Percentiles rank a stretch among this genome's conserved stretches.
These are phyloP conservation scores for Linum usitatissimum DNA, from an alignment of 345 rosid genomes.

Conservation along the genomic window DNA sequence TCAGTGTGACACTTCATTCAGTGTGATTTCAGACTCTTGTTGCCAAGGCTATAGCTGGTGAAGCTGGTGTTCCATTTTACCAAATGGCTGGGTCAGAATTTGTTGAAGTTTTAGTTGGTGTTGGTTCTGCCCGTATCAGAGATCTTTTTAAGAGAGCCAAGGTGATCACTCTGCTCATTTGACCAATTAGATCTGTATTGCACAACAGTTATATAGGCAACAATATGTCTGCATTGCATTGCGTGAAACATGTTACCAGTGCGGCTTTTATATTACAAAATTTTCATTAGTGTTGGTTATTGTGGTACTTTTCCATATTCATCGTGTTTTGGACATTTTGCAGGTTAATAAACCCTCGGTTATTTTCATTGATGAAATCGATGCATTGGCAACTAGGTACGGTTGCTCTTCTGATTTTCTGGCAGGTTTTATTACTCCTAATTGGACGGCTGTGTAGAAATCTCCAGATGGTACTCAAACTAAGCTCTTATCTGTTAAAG, in stretches of 20 bases:
- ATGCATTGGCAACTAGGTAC: slow-evolving; percentile 91
- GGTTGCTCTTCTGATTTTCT: not conserved
- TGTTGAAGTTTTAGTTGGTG: slow-evolving; percentile 93
- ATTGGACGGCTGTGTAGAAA: not conserved
- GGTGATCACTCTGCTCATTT: slow-evolving; percentile 31
- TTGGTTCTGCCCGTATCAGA: slow-evolving; percentile 94
- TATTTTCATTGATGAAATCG: slow-evolving; percentile 89
- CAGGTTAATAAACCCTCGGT: slow-evolving; percentile 96
- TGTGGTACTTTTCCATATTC: slow-evolving; percentile 4
- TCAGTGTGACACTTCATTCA: slow-evolving; percentile 8
- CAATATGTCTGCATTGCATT: slow-evolving; percentile 5
- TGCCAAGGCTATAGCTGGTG: slow-evolving; percentile 96
- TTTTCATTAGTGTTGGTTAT: slow-evolving; percentile 1
- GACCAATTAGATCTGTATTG: not conserved
- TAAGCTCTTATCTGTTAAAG: not conserved
- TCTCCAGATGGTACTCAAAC: not conserved
- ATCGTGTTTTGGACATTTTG: slow-evolving; percentile 23
- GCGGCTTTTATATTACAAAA: not conserved
- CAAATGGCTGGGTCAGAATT: slow-evolving; percentile 99
- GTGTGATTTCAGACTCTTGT: slow-evolving; percentile 59
- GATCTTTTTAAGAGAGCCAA: slow-evolving; percentile 94
- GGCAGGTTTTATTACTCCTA: not conserved
- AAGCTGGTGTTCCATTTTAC: slow-evolving; percentile 95
- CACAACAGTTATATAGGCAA: not conserved
- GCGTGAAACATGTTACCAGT: not conserved